Conservation (phyloP, 768 basidiomycete genomes). For the Tricholomella constricta region DNA sequence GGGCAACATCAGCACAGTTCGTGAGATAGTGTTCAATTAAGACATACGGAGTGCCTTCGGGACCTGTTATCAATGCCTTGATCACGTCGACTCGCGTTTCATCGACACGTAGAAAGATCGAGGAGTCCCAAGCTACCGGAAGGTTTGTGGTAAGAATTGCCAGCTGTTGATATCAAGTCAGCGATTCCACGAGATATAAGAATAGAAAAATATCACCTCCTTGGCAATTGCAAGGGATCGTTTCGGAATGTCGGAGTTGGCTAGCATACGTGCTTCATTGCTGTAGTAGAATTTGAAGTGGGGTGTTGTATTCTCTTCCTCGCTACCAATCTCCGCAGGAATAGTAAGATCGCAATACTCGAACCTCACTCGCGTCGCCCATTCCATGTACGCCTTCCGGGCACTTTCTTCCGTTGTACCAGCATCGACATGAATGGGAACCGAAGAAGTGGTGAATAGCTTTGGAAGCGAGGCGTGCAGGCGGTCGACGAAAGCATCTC, state of each 20-base stretch:
- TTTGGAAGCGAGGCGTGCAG: conserved; percentile 77
- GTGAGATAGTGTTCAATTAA: background rate
- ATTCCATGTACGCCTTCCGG: conserved; percentile 73
- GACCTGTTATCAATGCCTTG: conserved; percentile 90
- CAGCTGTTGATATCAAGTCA: conserved; percentile 50
- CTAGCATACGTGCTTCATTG: conserved; percentile 81
- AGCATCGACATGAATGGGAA: conserved; percentile 45
- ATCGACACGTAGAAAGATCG: conserved; percentile 90
- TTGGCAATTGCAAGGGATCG: conserved; percentile 94
- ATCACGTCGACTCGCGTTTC: conserved; percentile 91
- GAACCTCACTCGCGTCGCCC: conserved; percentile 83
- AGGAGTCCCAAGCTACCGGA: conserved; percentile 94
- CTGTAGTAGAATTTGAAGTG: conserved; percentile 85
- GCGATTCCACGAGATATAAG: background rate
- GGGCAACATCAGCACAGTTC: conserved; percentile 2
- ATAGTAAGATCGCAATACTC: conserved; percentile 89
- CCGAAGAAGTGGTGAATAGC: conserved; percentile 54
- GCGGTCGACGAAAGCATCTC: conserved; percentile 80
- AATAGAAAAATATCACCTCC: conserved; percentile 52
- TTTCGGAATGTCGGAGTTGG: conserved; percentile 85
- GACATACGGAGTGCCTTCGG: conserved; percentile 89
- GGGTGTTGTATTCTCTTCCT: conserved; percentile 55
- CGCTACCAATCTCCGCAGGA: conserved; percentile 27
- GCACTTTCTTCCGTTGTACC: conserved; percentile 68
- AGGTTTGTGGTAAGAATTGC: conserved; percentile 92